Conservation (phyloP, 2,329 filamentous ascomycete species). For the Alternaria hordeiaustralica region DNA sequence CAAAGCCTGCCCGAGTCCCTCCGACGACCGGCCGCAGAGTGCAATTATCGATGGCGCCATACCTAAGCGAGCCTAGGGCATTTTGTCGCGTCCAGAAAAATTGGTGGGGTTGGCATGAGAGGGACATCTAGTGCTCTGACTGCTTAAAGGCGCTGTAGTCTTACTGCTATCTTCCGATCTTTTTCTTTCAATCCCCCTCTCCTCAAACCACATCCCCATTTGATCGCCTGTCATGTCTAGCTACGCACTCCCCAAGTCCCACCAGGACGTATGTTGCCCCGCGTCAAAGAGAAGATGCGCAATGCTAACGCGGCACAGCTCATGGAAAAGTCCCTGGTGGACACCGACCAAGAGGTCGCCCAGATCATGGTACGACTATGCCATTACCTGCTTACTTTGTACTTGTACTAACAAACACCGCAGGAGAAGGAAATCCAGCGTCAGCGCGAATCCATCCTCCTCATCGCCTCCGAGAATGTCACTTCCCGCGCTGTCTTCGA, state of each 20-base stretch:
- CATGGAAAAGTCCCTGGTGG: conserved; percentile 92
- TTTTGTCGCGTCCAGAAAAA: conserved; percentile 36
- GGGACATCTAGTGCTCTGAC: conserved; percentile 8
- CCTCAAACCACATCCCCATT: conserved; percentile 11
- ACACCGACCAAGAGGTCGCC: conserved; percentile 92
- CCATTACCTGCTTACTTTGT: not conserved
- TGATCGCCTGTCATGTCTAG: conserved; percentile 43
- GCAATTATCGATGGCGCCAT: conserved; percentile 18
- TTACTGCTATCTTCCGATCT: conserved; percentile 5
- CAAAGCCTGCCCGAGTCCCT: conserved; percentile 10
- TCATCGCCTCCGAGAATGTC: conserved; percentile 50
- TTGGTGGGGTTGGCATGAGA: conserved; percentile 19
- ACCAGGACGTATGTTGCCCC: conserved; percentile 65
- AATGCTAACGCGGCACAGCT: conserved; percentile 66
- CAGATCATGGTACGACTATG: conserved; percentile 83
- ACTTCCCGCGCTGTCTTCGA: conserved; percentile 49
- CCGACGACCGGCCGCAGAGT: conserved; percentile 33
- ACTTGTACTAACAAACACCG: conserved; percentile 20
- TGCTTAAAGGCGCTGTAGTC: conserved; percentile 10
- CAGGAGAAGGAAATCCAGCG: conserved; percentile 93
- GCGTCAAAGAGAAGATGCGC: conserved; percentile 16
- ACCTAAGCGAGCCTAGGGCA: conserved; percentile 25
- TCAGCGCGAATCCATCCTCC: conserved; percentile 95
- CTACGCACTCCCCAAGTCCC: conserved; percentile 71
- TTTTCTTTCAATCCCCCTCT: not conserved